A percentile compares a stretch with the other conserved stretches of the same genome.
These are phyloP conservation scores for Ampelocalamus luodianensis DNA, from an alignment of 176 grass and related monocot genomes.

Conservation along the genomic window DNA sequence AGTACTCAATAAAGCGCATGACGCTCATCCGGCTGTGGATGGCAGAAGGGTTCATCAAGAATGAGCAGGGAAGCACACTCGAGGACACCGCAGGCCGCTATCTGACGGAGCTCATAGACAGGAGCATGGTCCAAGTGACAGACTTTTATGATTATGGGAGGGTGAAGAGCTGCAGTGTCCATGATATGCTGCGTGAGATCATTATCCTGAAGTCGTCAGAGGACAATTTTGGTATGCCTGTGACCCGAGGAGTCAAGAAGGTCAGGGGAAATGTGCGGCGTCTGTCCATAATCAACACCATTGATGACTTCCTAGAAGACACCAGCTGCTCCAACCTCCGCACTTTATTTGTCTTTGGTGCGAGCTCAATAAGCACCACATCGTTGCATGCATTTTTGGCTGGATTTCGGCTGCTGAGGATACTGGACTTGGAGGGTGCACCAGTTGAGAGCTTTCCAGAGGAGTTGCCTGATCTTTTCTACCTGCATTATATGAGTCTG, in stretches of 20 bases:
- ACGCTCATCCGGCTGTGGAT: conserved; percentile 52
- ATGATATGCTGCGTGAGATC: conserved; percentile 46
- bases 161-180: conserved; percentile 36
- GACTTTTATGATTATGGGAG: conserved; percentile 43
- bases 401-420: conserved; percentile 37
- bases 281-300: conserved; percentile 35
- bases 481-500: conserved; percentile 42
- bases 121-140: conserved; percentile 44
- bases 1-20: conserved; percentile 29
- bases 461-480: conserved; percentile 29
- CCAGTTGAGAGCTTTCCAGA: conserved; percentile 35
- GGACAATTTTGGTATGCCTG: conserved; percentile 47
- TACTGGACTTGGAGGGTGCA: conserved; percentile 42
- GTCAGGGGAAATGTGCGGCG: conserved; percentile 20
- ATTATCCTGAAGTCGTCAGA: conserved; percentile 34
- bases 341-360: conserved; percentile 29
- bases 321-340: conserved; percentile 21
- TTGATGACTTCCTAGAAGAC: conserved; percentile 29
- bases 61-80: conserved; percentile 18
- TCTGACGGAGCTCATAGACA: conserved; percentile 41
- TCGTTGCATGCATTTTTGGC: background rate
- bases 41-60: conserved; percentile 49
- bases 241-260: conserved; percentile 27
- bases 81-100: conserved; percentile 40
- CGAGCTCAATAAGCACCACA: conserved; percentile 13